Percentiles rank a stretch among this genome's conserved stretches.
Evolutionary conservation across 2,329 filamentous ascomycete species (phyloP).

Genomic region (Colletotrichum magnum): DNA sequence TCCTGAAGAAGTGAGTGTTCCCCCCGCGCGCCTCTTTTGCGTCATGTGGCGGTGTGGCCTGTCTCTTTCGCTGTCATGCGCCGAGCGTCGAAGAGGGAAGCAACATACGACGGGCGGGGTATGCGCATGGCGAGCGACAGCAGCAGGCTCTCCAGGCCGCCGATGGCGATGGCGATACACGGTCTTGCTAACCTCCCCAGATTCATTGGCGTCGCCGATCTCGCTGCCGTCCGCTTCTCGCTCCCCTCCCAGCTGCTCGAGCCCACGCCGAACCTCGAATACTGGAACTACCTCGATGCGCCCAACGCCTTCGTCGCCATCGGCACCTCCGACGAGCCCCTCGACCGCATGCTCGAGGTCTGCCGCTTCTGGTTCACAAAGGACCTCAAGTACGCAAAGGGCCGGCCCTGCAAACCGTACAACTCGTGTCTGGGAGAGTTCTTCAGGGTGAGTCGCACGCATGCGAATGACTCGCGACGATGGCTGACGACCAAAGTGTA

Average conservation of each 20-base stretch:
- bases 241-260: constrained; percentile 95
- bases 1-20: constrained; percentile 83
- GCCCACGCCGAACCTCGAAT: constrained; percentile 96
- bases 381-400: constrained; percentile 98
- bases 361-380: constrained; percentile 99
- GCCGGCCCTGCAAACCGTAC: constrained; percentile 98
- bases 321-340: constrained; percentile 89
- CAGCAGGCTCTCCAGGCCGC: neutral
- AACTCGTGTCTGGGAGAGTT: constrained; percentile 98
- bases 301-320: constrained; percentile 89
- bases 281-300: constrained; percentile 98
- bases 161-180: no score
- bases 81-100: neutral
- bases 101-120: neutral
- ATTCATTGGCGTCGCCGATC: constrained; percentile 96
- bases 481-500: constrained; percentile 75
- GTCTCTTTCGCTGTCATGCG: neutral
- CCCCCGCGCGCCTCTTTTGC: constrained; percentile 23
- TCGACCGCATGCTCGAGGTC: constrained; percentile 95
- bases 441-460: constrained; percentile 78
- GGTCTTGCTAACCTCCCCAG: constrained; percentile 59
- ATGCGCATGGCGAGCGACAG: neutral
- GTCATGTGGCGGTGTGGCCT: constrained; percentile 10
- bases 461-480: constrained; percentile 7
- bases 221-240: constrained; percentile 95